Evolutionary conservation across 495 filamentous ascomycete genomes (phyloP), one percentile per base, ranked within the genome.

Genomic region (Cercophora newfieldiana): DNA sequence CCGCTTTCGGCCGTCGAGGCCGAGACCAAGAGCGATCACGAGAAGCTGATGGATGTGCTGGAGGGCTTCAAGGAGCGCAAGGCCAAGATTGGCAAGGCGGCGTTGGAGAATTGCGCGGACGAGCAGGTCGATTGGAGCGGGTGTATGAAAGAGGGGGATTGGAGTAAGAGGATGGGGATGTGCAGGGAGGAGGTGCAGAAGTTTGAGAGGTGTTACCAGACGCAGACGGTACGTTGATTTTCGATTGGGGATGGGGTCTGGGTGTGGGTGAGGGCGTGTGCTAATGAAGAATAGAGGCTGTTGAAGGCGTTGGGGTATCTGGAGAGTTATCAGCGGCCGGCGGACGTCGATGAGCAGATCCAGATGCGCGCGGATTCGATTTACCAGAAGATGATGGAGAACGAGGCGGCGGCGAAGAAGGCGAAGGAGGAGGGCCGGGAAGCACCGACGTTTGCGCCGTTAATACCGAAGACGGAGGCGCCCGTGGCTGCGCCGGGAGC

Each of bases 291-390:
- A n/a, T 65, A 93, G 86, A 89, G 92, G 78, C 91, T 98, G 67
- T 78, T 99, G 44, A 92, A 93, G 75, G 91, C 93, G 10, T 78
- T 99, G 29, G 95, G 95, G n/a, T 99, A 97, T 75, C 82, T 96
- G 67, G 84, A 86, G 0, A 83, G 82, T 44, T 82, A 85, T 66
- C 80, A 88, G 16, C 84, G 87, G n/a, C 80, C 86, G 37, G 69
- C 80, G 5, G 89, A 89, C 51, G 83, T 89, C 58, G 91, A 96
- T 68, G 95, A 98, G 79, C 81, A 86, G 62, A 96, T 99, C 66
- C 95, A 99, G 79, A 91, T 99, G 90, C 92, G 96, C 76, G 94
- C 92, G 58, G 93, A 97, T 77, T 87, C 84, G 61, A 81, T 97
- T 31, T 97, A 93, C 74, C 92, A 95, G 67, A 84, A 88, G 66